Evolutionary conservation across 1,284 basidiomycete genomes (phyloP), one percentile per base, ranked within the genome.

Genomic region (Sanguinoderma infundibulare): DNA sequence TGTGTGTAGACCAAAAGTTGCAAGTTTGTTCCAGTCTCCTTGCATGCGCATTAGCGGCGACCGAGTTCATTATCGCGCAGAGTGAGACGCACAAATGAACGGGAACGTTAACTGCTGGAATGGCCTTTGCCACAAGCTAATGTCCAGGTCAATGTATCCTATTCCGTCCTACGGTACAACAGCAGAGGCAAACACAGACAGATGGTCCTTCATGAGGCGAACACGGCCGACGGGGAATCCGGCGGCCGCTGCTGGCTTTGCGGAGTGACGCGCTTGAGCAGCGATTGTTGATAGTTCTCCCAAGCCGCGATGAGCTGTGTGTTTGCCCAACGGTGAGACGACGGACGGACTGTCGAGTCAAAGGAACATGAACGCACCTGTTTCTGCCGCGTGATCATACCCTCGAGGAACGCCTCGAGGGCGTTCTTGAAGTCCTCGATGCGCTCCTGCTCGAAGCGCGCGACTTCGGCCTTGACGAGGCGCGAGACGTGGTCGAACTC

Each of bases 401-500:
- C 91, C 53, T 91, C 89, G 61, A 96, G 76, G 76, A 94, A 95
- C 1, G 81, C 81, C 69, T 91, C 90, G 60, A 97, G 74, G 2
- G 88, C 83, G 35, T 82, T 79, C 73, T 94, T 95, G 74, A 97
- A 94, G 71, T 97, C 95, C 50, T 94, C 89, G 32, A 98, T 87
- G 47, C 96, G 87, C 76, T 98, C 96, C 70, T 89, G 85, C 77
- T 99, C 97, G 72, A 99, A 98, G 35, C 96, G 81, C n/a, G 87
- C 89, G 70, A 98, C 89, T 78, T 99, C 98, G 4, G 84, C 78
- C 77, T 98, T 98, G 70, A 96, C 90, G 28, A 98, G 79, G 66
- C 89, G 89, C 30, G 94, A 92, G 6, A 93, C 90, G 32, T 91
- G 85, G 49, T 98, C 95, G 72, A 94, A 99, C 65, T 98, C 94